These are phyloP conservation scores for Gastrolobium bilobum DNA, from an alignment of 306 rosid genomes.

Conservation along the genomic window DNA sequence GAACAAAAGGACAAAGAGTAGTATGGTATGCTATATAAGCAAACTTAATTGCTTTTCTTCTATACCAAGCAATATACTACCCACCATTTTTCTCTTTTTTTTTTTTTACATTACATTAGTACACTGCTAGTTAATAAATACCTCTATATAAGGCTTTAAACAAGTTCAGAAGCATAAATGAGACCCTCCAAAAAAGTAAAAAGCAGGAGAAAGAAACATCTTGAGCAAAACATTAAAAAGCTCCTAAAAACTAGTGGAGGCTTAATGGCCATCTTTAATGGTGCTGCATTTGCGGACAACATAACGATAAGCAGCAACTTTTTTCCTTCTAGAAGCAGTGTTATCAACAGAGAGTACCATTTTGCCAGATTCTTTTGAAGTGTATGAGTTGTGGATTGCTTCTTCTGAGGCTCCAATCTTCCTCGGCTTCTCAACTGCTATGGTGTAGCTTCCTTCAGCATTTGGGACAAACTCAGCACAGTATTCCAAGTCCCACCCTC, in stretches of 20 bases:
- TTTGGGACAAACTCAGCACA: slow-evolving; percentile 88
- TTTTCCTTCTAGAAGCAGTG: slow-evolving; percentile 78
- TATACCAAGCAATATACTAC: slow-evolving; percentile 51
- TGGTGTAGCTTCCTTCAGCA: slow-evolving; percentile 82
- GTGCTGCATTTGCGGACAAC: slow-evolving; percentile 74
- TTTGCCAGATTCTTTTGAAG: slow-evolving; percentile 79
- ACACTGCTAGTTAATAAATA: slow-evolving; percentile 38
- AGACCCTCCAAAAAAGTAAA: slow-evolving; percentile 33
- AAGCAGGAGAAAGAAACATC: slow-evolving; percentile 19
- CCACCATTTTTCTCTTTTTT: slow-evolving; percentile 41
- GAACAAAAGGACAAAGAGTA: slow-evolving; percentile 39
- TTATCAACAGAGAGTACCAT: slow-evolving; percentile 93
- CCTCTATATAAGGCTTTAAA: slow-evolving; percentile 38
- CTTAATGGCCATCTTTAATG: slow-evolving; percentile 20
- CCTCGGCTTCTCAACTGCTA: slow-evolving; percentile 83
- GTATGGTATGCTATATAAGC: slow-evolving; percentile 54
- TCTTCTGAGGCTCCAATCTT: slow-evolving; percentile 69
- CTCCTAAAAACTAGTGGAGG: slow-evolving; percentile 23
- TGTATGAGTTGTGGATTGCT: slow-evolving; percentile 87
- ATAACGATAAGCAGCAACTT: slow-evolving; percentile 94
- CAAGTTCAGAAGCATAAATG: slow-evolving; percentile 52
- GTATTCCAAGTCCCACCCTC: slow-evolving; percentile 97
- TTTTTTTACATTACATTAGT: slow-evolving; percentile 56
- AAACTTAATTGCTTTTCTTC: slow-evolving; percentile 57
- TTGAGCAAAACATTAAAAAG: slow-evolving; percentile 19